phyloP scores from a whole-genome alignment of 2,329 filamentous ascomycete species.

The Aspergillus sclerotialis region DNA sequence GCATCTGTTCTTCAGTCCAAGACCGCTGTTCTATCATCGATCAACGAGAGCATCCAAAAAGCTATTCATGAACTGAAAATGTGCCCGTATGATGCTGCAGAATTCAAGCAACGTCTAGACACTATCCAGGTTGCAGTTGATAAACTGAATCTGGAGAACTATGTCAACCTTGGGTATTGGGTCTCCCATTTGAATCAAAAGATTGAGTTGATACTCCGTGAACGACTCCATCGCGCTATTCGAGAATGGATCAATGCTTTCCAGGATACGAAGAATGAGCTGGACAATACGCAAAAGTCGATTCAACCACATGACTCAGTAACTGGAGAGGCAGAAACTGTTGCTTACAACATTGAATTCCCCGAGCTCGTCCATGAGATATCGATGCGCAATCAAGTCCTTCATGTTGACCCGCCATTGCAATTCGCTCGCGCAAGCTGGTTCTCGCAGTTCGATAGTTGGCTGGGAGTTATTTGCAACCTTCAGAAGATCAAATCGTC shows the following conservation, averaged over 20 bases:
- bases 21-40: conserved; percentile 67
- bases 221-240: conserved; percentile 79
- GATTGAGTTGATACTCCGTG: conserved; percentile 71
- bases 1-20: conserved; percentile 86
- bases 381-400: conserved; percentile 95
- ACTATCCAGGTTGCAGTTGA: conserved; percentile 88
- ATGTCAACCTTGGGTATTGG: conserved; percentile 87
- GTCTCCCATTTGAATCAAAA: conserved; percentile 78
- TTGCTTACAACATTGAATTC: conserved; percentile 34
- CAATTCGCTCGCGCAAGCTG: conserved; percentile 89
- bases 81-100: conserved; percentile 73
- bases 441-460: conserved; percentile 86
- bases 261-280: conserved; percentile 46
- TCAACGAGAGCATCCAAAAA: conserved; percentile 75
- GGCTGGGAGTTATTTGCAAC: conserved; percentile 89
- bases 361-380: conserved; percentile 72
- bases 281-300: conserved; percentile 15
- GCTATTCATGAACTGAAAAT: conserved; percentile 74
- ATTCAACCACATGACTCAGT: conserved; percentile 13
- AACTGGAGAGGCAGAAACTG: conserved; percentile 21
- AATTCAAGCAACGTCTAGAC: conserved; percentile 74
- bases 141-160: conserved; percentile 92
- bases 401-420: conserved; percentile 89
- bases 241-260: conserved; percentile 84
- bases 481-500: conserved; percentile 91